Conservation (phyloP, 495 filamentous ascomycete genomes). For the Beverwykella pulmonaria region DNA sequence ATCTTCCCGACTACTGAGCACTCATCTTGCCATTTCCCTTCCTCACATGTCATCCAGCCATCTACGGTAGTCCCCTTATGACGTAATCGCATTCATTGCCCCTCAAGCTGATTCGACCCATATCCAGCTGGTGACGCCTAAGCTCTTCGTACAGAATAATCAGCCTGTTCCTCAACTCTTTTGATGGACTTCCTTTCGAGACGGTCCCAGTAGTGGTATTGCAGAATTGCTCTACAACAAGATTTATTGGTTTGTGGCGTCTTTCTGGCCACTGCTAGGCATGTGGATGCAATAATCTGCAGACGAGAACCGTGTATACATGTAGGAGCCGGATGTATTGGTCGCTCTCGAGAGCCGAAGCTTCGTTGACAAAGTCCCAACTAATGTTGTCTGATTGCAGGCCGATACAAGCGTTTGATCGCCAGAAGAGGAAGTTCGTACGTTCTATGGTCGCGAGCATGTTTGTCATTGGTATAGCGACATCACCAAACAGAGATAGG, state of each 20-base stretch:
- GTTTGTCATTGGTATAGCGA: neutral
- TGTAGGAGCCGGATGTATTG: constrained; percentile 17
- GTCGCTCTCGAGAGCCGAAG: neutral
- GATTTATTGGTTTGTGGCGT: constrained; percentile 10
- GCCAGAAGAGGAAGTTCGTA: constrained; percentile 15
- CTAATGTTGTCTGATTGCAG: neutral
- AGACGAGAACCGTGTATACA: constrained; percentile 19
- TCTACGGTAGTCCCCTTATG: constrained; percentile 17
- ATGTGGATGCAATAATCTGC: constrained; percentile 4
- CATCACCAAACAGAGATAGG: neutral
- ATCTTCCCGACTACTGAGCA: no score
- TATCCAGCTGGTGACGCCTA: constrained; percentile 3
- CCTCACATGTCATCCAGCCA: constrained; percentile 1
- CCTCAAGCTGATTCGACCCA: constrained; percentile 13
- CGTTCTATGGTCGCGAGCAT: neutral
- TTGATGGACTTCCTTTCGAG: neutral
- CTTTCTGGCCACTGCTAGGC: constrained; percentile 6
- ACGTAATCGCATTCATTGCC: constrained; percentile 22
- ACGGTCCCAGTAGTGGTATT: neutral
- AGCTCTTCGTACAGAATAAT: constrained; percentile 21
- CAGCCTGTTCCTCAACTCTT: constrained; percentile 10
- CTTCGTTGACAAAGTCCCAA: constrained; percentile 19
- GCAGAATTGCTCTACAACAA: constrained; percentile 17
- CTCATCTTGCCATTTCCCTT: neutral
- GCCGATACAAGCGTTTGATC: constrained; percentile 11